phyloP scores from a whole-genome alignment of 192 early-diverging fungal genomes.

The Pilobolus umbonatus region DNA sequence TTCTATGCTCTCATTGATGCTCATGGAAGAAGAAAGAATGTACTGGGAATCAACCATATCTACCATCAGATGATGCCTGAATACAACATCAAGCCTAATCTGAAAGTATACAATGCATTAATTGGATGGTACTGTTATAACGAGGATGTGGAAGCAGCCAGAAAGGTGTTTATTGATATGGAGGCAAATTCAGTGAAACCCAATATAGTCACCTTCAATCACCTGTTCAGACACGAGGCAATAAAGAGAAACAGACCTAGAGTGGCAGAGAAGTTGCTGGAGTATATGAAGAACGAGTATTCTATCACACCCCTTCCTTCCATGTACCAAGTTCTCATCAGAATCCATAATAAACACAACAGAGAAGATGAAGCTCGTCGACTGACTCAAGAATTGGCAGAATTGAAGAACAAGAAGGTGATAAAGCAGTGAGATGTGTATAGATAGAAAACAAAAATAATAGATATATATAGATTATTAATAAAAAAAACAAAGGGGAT shows the following conservation, averaged over 20 bases:
- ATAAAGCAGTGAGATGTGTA: too few species aligned
- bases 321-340: constrained; percentile 28
- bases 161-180: constrained; percentile 31
- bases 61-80: constrained; percentile 32
- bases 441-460: neutral
- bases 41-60: constrained; percentile 19
- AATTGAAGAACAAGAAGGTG: neutral
- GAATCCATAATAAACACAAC: constrained; percentile 25
- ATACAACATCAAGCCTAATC: constrained; percentile 8
- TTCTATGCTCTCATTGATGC: constrained; percentile 32
- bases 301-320: constrained; percentile 19
- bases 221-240: constrained; percentile 32
- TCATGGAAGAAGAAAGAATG: constrained; percentile 26
- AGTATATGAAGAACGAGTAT: constrained; percentile 26
- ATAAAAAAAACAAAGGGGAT: neutral
- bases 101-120: constrained; percentile 22
- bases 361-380: constrained; percentile 25
- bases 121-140: constrained; percentile 32
- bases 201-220: constrained; percentile 33
- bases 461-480: neutral
- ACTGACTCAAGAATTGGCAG: constrained; percentile 15
- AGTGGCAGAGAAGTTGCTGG: constrained; percentile 21
- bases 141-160: constrained; percentile 21
- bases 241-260: constrained; percentile 17
- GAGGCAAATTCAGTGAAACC: constrained; percentile 19